Evolutionary conservation across 1,139 yeast genomes (phyloP), one percentile per base, ranked within the genome.

Genomic region (Debaryomyces sp.): DNA sequence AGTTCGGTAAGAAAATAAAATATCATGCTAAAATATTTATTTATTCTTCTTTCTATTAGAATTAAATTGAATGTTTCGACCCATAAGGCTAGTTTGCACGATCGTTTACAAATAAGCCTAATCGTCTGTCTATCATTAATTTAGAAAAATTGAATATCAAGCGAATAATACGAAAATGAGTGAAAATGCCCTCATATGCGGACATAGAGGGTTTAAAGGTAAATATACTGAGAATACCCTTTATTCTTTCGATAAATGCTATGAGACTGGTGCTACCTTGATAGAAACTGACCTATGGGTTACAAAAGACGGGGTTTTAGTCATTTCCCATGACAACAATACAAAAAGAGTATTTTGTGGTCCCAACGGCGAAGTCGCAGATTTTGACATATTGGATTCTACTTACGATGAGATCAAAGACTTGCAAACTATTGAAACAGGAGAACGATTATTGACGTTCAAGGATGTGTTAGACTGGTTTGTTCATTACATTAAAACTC

Each of bases 201-300:
- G 81, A 44, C 81, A 76, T 50, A 66, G 81, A 50, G 81, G 81
- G 1, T 86, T 73, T 67, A 84, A 86, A 50, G 82, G 80, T 30
- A 70, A 75, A 48, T 86, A 70, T 57, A 89, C 96, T 4, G 98
- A 92, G 62, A 92, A 92, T 66, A 87, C 97, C 4, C 56, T 90
- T 15, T 60, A 73, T 2, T 91, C 96, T 2, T 89, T 89, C 66
- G 71, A 81, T 17, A 84, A 84, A 47, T 95, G 96, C 21, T 78
- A 77, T 44, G 81, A 78, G 15, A 77, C 82, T 17, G 94, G 94
- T 0, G 91, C 89, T 24, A 78, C 81, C 18, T 78, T 83, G 9
- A 78, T 94, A 36, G 98, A 92, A 64, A 86, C 96, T 7, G 97
- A 94, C 64, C 73, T 92, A 42, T 96, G 92, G 74, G 73, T 90